A percentile compares a stretch with the other conserved stretches of the same genome.
phyloP scores from a whole-genome alignment of 2,329 filamentous ascomycete species.

The Lachnellula occidentalis region DNA sequence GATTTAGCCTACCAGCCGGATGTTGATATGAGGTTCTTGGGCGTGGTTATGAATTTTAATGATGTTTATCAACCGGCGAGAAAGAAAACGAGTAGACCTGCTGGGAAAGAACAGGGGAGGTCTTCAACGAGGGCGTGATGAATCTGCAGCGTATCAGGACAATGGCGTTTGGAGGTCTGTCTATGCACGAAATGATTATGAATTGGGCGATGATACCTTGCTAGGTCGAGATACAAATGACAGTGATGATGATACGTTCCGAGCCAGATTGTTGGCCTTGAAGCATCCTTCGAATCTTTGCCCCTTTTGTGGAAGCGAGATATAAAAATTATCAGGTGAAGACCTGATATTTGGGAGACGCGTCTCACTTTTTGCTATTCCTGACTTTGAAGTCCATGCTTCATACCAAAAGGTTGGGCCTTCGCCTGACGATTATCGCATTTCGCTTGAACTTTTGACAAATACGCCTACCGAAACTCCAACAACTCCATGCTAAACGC shows the following conservation, averaged over 20 bases:
- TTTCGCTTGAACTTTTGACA: background rate
- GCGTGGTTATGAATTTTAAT: conserved; percentile 98
- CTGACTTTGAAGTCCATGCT: no score
- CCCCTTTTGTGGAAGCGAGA: background rate
- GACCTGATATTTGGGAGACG: no score
- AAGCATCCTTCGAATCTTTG: background rate
- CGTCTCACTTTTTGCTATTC: no score
- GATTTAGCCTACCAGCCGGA: conserved; percentile 92
- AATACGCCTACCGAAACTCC: background rate
- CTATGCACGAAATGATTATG: background rate
- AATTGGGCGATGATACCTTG: background rate
- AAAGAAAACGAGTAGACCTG: conserved; percentile 37
- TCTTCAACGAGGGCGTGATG: conserved; percentile 51
- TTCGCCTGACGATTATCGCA: no score
- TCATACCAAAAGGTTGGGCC: no score
- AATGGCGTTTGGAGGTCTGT: background rate
- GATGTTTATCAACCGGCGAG: conserved; percentile 82
- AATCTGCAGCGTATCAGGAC: background rate
- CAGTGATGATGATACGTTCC: background rate
- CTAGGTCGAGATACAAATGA: background rate
- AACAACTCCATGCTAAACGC: conserved; percentile 25
- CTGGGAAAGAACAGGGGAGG: conserved; percentile 12
- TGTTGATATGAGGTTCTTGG: conserved; percentile 90
- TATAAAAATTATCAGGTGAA: no score
- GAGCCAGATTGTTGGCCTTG: background rate